Conservation (phyloP, 164 flowering plant genomes). For the Kalanchoe fedtschenkoi region DNA sequence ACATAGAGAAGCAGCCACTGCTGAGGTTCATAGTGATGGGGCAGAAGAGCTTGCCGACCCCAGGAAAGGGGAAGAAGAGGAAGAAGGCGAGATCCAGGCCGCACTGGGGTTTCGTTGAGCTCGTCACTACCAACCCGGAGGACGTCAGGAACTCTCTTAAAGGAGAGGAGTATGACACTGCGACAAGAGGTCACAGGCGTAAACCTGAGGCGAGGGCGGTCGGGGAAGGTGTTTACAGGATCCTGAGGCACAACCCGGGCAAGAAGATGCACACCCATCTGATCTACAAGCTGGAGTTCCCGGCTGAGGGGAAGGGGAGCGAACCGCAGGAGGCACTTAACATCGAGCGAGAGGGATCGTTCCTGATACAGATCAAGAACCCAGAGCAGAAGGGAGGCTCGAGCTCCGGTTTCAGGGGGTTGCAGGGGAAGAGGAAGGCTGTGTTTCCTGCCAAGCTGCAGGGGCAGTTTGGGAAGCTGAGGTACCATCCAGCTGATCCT, state of each 20-base stretch:
- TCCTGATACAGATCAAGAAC: constrained; percentile 69
- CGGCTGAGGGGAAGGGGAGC: constrained; percentile 23
- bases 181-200: constrained; percentile 47
- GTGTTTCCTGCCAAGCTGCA: constrained; percentile 64
- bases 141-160: constrained; percentile 45
- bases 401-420: constrained; percentile 26
- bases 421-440: constrained; percentile 57
- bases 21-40: constrained; percentile 62
- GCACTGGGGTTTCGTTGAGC: constrained; percentile 71
- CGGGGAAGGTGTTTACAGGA: constrained; percentile 68
- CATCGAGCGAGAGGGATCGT: constrained; percentile 50
- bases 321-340: constrained; percentile 56
- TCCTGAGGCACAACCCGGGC: constrained; percentile 38
- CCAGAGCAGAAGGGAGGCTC: constrained; percentile 32
- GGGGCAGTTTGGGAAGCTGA: constrained; percentile 31
- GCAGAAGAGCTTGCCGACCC: constrained; percentile 54
- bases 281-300: constrained; percentile 71
- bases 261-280: constrained; percentile 51
- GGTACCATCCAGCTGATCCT: constrained; percentile 48
- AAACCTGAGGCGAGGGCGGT: constrained; percentile 38
- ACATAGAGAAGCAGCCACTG: constrained; percentile 49
- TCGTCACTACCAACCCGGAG: constrained; percentile 54
- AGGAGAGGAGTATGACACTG: constrained; percentile 70
- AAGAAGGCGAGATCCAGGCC: constrained; percentile 31
- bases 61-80: too few relatives aligned